phyloP scores from a whole-genome alignment of 352 stramenopile species.

The Pythium apleroticum region DNA sequence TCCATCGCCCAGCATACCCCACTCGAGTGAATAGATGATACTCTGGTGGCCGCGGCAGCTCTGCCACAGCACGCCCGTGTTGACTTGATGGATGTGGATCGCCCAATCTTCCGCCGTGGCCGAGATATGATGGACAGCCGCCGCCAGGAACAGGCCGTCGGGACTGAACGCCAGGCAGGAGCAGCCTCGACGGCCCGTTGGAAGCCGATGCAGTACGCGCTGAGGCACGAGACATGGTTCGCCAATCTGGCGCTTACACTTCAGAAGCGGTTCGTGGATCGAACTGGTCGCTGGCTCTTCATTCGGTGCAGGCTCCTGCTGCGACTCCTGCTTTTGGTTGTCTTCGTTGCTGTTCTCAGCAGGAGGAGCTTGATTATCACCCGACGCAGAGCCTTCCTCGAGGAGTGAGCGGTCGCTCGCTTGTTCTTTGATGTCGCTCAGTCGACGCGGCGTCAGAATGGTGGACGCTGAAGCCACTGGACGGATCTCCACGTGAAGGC shows the following conservation, averaged over 20 bases:
- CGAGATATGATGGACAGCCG: constrained; percentile 32
- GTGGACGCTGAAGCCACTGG: constrained; percentile 12
- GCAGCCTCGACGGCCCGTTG: constrained; percentile 55
- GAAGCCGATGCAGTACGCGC: constrained; percentile 50
- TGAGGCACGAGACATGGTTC: constrained; percentile 63
- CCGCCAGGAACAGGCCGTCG: constrained; percentile 53
- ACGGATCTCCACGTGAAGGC: constrained; percentile 40
- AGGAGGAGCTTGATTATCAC: constrained; percentile 1
- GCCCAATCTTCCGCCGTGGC: constrained; percentile 21
- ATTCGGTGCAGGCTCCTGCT: too few species aligned
- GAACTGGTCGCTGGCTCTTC: background rate
- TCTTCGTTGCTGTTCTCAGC: background rate
- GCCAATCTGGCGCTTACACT: constrained; percentile 33
- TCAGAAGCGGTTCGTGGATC: constrained; percentile 21
- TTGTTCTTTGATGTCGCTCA: background rate
- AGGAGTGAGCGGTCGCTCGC: background rate
- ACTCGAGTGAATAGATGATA: constrained; percentile 65
- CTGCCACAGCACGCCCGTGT: constrained; percentile 36
- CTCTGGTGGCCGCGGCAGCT: constrained; percentile 46
- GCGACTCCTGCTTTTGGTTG: background rate
- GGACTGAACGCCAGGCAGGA: constrained; percentile 61
- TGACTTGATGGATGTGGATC: constrained; percentile 49
- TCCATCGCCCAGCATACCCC: constrained; percentile 19
- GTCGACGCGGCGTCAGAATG: background rate
- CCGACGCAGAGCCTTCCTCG: background rate